Conservation (phyloP, 2,329 filamentous ascomycete genomes). For the Emergomyces africanus region DNA sequence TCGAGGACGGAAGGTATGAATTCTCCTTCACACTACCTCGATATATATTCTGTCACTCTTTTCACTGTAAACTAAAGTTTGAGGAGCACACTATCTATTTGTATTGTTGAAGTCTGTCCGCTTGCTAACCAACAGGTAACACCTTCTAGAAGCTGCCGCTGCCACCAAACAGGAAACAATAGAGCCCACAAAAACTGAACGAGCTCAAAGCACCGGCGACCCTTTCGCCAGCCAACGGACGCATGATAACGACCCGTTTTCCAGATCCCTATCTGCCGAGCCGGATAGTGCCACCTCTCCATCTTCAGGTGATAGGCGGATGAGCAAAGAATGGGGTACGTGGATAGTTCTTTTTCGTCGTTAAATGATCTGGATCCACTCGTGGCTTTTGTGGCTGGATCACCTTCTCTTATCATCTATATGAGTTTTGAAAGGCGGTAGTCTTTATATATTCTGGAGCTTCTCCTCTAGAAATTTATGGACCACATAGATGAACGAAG, state of each 20-base stretch:
- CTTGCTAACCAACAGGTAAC: not conserved
- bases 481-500: not conserved
- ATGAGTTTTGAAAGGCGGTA: conserved; percentile 2
- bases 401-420: not conserved
- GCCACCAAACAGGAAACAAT: not conserved
- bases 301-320: conserved; percentile 17
- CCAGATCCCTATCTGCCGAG: not conserved
- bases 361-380: not conserved
- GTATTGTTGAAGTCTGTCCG: too few species aligned
- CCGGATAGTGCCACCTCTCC: not conserved
- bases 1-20: not conserved
- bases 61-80: not conserved
- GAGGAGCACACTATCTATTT: not conserved
- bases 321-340: conserved; percentile 25
- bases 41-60: not conserved
- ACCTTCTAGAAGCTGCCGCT: not conserved
- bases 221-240: conserved; percentile 2
- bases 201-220: not conserved
- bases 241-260: not conserved
- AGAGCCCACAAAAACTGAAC: not conserved
- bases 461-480: not conserved
- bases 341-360: not conserved
- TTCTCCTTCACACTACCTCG: too few species aligned
- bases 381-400: not conserved
- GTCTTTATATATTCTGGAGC: not conserved